Evolutionary conservation across 2,329 filamentous ascomycete species (phyloP).

Genomic region (Paecilomyces niveus): DNA sequence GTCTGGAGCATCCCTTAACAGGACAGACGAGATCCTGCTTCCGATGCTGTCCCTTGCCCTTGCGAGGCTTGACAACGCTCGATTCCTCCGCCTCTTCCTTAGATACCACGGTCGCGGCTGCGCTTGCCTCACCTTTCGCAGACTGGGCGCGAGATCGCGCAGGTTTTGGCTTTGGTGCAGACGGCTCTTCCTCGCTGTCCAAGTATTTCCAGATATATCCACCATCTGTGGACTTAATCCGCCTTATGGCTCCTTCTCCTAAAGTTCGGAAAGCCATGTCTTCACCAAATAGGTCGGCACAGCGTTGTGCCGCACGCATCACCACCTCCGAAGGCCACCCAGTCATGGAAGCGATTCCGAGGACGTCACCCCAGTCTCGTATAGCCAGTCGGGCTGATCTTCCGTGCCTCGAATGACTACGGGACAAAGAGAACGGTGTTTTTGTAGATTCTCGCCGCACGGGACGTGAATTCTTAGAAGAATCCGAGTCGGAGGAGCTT

Average conservation of each 20-base stretch:
- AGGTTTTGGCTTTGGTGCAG: constrained; percentile 2
- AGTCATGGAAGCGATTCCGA: constrained; percentile 68
- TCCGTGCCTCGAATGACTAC: constrained; percentile 3
- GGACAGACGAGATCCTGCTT: constrained; percentile 25
- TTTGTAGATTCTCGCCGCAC: background rate
- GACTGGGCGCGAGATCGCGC: background rate
- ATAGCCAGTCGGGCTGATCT: constrained; percentile 25
- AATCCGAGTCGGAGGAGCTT: background rate
- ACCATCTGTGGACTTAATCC: constrained; percentile 12
- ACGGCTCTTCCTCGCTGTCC: constrained; percentile 24
- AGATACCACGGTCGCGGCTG: background rate
- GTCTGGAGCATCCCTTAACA: constrained; percentile 19
- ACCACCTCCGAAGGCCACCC: constrained; percentile 62
- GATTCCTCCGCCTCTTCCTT: constrained; percentile 1
- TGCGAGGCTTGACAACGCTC: background rate
- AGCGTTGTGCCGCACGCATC: constrained; percentile 64
- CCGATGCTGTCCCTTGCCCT: constrained; percentile 19
- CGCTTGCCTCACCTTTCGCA: background rate
- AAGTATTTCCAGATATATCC: constrained; percentile 19
- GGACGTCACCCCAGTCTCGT: constrained; percentile 78
- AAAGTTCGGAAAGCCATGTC: constrained; percentile 59
- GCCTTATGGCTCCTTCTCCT: constrained; percentile 28
- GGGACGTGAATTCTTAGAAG: background rate
- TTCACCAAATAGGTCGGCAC: constrained; percentile 67
- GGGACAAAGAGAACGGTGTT: constrained; percentile 10